Base-by-base conservation (phyloP, 352 stramenopile species). In the Chrysophaeum taylorii region DNA sequence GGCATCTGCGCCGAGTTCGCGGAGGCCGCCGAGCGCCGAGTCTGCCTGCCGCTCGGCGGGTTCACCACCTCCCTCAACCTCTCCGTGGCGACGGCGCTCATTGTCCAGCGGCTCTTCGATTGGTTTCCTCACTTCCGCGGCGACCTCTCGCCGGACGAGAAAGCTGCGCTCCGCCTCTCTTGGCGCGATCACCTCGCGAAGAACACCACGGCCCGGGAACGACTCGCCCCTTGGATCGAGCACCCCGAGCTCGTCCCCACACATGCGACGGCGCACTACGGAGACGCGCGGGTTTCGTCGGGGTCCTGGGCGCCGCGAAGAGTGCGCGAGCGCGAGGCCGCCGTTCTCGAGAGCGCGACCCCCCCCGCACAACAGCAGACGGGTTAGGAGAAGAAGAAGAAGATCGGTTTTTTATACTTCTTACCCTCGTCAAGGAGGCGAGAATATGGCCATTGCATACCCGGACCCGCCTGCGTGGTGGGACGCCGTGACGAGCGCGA, bases 11-110 rank as follows among this genome's bases (percentile, higher is more conserved):
- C 78, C 43, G 87, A 94, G 76, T 94, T 97, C 83, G 80, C 96
- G 38, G 70, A 81, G 35, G 79, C 83, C 7, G 88, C 89, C 4
- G 85, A 95, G 73, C 76, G 85, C 73, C 84, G 89, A 25, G 87
- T 97, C 1, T 96, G 95, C 75, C 84, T 97, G 57, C 90, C 90
- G 31, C 83, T 96, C 48, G 84, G 89, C 62, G 91, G 91, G 41
- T 96, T 96, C 83, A 91, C 88, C 14, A 89, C 96, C 79, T 94
- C 86, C 42, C 79, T 96, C 37, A 97, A 97, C 76, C 72, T 96
- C 48, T 92, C 82, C 64, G 91, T 97, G 5, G 90, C 91, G 9
- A 94, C 91, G 37, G 91, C 89, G 60, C 78, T 97, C 63, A 86
- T 96, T 69, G 79, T 96, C 1, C 88, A 96, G 81, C 81, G 89